These are phyloP conservation scores for Saussurea involucrata DNA, from an alignment of 129 eudicot species.

Conservation along the genomic window DNA sequence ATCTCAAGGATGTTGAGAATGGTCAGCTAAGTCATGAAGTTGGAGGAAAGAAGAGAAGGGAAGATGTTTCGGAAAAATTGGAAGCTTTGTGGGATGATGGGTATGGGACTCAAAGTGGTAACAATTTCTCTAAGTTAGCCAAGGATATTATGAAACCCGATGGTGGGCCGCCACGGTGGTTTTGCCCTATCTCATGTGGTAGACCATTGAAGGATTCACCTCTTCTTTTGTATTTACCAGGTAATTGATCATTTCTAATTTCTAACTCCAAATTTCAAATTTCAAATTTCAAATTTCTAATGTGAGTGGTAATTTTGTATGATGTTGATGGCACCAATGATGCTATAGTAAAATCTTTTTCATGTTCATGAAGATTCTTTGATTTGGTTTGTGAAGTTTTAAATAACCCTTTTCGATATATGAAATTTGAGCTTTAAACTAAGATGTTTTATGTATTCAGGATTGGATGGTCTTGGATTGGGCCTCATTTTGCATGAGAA, in stretches of 20 bases:
- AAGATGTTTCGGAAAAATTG: slow-evolving; percentile 24
- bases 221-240: slow-evolving; percentile 77
- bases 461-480: slow-evolving; percentile 62
- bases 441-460: slow-evolving; percentile 20
- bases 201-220: slow-evolving; percentile 67
- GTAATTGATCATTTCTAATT: slow-evolving; percentile 24
- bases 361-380: neutral
- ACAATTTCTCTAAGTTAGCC: slow-evolving; percentile 58
- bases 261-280: neutral
- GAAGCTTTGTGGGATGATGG: slow-evolving; percentile 88
- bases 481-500: slow-evolving; percentile 62
- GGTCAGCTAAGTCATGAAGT: slow-evolving; percentile 21
- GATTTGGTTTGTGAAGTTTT: neutral
- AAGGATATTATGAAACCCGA: slow-evolving; percentile 53
- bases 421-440: neutral
- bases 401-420: neutral
- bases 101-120: slow-evolving; percentile 49
- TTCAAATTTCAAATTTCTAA: neutral
- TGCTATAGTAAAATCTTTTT: neutral
- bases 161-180: slow-evolving; percentile 92
- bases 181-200: slow-evolving; percentile 70
- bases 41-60: slow-evolving; percentile 17
- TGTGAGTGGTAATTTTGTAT: neutral
- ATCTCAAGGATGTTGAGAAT: slow-evolving; percentile 24
- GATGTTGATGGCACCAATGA: neutral